phyloP scores from a whole-genome alignment of 2,329 filamentous ascomycete species.

The Epichloe scottii region DNA sequence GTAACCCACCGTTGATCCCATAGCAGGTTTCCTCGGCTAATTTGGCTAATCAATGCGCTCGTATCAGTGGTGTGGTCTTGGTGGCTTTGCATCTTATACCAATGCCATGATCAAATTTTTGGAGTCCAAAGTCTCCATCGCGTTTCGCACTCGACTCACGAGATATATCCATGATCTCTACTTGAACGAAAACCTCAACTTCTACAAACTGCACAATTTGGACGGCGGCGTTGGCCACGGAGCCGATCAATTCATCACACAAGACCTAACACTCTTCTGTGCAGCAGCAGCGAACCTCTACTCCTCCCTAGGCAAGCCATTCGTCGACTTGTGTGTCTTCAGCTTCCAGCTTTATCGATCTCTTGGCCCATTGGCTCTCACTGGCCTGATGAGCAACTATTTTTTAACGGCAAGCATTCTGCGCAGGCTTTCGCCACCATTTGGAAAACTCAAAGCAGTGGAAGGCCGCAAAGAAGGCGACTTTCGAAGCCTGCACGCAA shows the following conservation, averaged over 20 bases:
- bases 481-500: conserved; percentile 80
- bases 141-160: conserved; percentile 88
- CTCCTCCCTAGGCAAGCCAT: conserved; percentile 91
- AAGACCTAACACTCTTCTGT: conserved; percentile 92
- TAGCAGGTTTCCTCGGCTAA: too few species aligned
- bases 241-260: conserved; percentile 94
- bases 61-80: conserved; percentile 73
- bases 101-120: conserved; percentile 99
- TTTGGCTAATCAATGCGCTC: background rate
- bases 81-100: conserved; percentile 87
- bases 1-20: conserved; percentile 6
- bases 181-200: conserved; percentile 86
- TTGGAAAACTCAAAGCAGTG: conserved; percentile 91
- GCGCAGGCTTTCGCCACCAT: conserved; percentile 79
- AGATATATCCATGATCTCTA: conserved; percentile 97
- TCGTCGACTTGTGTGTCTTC: conserved; percentile 95
- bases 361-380: conserved; percentile 75
- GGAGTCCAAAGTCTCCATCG: conserved; percentile 95
- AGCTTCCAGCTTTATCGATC: conserved; percentile 95
- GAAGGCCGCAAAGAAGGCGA: conserved; percentile 93
- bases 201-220: conserved; percentile 87
- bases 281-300: conserved; percentile 84
- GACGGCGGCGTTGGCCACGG: conserved; percentile 87
- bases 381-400: conserved; percentile 82
- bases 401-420: conserved; percentile 87